Conservation (phyloP, 768 basidiomycete species). For the Auriscalpium orientale region DNA sequence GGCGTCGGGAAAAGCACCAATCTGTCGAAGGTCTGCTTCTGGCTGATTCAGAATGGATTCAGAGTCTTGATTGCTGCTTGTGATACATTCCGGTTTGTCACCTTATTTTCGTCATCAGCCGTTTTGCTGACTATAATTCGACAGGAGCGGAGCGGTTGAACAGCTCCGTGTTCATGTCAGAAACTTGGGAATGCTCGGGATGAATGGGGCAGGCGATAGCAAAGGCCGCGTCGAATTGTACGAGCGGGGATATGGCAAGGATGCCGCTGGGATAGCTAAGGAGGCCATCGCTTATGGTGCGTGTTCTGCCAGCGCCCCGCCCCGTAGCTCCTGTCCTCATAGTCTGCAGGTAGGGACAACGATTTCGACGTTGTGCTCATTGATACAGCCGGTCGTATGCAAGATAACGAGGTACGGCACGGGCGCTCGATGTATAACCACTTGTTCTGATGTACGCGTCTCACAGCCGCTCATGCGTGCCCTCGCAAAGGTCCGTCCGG, state of each 20-base stretch:
- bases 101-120: background rate
- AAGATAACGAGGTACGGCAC: conserved; percentile 84
- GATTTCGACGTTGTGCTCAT: conserved; percentile 95
- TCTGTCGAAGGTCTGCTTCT: conserved; percentile 96
- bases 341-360: conserved; percentile 64
- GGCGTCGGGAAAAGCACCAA: conserved; percentile 99
- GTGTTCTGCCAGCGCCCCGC: conserved; percentile 13
- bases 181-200: conserved; percentile 80
- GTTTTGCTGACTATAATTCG: background rate
- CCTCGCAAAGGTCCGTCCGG: conserved; percentile 70
- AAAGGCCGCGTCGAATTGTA: conserved; percentile 85
- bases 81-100: conserved; percentile 80
- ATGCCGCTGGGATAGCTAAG: conserved; percentile 96
- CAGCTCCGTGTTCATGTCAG: conserved; percentile 95
- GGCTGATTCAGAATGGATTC: conserved; percentile 93
- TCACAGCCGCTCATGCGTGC: conserved; percentile 90
- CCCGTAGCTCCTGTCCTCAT: background rate
- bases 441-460: conserved; percentile 5
- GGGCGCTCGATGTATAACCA: background rate
- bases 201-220: conserved; percentile 57
- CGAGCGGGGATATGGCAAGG: conserved; percentile 96
- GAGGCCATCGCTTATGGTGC: conserved; percentile 89
- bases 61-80: conserved; percentile 96
- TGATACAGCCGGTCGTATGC: conserved; percentile 98
- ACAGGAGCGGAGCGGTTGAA: conserved; percentile 92